Evolutionary conservation across 139 green algal species (phyloP), one percentile per base, ranked within the genome.

Genomic region (Tetradesmus obliquus): DNA sequence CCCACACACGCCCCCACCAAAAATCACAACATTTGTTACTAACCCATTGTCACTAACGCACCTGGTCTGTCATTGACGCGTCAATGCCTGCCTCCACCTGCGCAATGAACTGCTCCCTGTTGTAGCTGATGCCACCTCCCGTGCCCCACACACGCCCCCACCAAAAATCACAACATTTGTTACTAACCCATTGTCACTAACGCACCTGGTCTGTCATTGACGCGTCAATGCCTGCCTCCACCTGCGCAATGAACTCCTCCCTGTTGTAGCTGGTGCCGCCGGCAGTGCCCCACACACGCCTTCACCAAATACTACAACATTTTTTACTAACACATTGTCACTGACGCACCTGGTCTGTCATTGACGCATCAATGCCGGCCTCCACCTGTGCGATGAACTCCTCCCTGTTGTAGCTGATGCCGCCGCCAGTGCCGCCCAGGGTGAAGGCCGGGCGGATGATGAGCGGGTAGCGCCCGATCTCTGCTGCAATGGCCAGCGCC

Each of bases 371-470:
- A 24, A 99, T 94, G 54, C 97, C 98, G 62, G 90, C 93, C 82
- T 97, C 93, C 15, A 98, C 95, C 92, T 99, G 99, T 15, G 95
- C 88, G 83, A 97, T 94, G 91, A 99, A 99, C 95, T 99, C 98
- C 60, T 99, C 98, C 93, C 97, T 94, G 95, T 99, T 99, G 96
- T 99, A 99, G 24, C 98, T 98, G 93, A 99, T 99, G 91, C 98
- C 98, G 89, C 98, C 98, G 55, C 98, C 88, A 72, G 98, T 99
- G 84, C 98, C 98, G 51, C 98, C 98, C 60, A 99, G 97, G 0
- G 98, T 99, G 94, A 99, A 99, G 15, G 98, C 98, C 5, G 98
- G 98, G 71, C 98, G 97, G 93, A 99, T 99, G 96, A 99, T 99
- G 90, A 99, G 93, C 32, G 98, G 98, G 93, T 97, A 99, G 55